phyloP scores from a whole-genome alignment of 1,284 basidiomycete genomes.

The Papiliotrema nemorosa region DNA sequence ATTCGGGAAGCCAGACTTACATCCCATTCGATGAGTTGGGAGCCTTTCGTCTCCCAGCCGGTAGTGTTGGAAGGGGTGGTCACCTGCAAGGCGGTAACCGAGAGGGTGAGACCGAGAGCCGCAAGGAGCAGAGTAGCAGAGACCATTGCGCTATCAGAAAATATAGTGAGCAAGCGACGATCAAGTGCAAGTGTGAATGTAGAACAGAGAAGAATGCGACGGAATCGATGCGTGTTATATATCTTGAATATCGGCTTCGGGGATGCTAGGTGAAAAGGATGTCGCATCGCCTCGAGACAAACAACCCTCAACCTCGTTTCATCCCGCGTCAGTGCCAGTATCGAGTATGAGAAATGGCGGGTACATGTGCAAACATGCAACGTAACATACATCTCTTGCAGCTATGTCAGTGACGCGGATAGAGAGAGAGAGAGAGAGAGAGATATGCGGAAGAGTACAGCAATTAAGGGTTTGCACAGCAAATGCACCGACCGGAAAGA shows the following conservation, averaged over 20 bases:
- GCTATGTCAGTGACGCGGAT: no score
- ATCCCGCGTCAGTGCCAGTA: background rate
- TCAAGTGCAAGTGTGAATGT: no score
- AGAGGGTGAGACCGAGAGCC: constrained; percentile 20
- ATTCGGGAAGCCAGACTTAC: constrained; percentile 23
- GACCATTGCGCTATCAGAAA: constrained; percentile 4
- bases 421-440: no score
- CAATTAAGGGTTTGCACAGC: no score
- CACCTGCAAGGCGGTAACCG: constrained; percentile 27
- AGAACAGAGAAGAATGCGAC: no score
- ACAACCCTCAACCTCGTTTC: background rate
- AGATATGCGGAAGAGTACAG: no score
- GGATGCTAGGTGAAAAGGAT: background rate
- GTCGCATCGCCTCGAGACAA: background rate
- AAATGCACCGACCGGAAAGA: no score
- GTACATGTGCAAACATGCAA: no score
- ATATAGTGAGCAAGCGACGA: background rate
- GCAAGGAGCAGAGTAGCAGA: constrained; percentile 18
- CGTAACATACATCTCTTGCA: no score
- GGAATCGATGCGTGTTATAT: no score
- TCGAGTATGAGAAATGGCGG: no score
- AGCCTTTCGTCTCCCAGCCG: constrained; percentile 24
- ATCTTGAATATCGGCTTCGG: background rate
- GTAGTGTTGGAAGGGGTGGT: constrained; percentile 32
- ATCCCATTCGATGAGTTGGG: constrained; percentile 34